These are phyloP conservation scores for Ceratocystiopsis brevicomis DNA, from an alignment of 2,329 filamentous ascomycete species.

Conservation along the genomic window DNA sequence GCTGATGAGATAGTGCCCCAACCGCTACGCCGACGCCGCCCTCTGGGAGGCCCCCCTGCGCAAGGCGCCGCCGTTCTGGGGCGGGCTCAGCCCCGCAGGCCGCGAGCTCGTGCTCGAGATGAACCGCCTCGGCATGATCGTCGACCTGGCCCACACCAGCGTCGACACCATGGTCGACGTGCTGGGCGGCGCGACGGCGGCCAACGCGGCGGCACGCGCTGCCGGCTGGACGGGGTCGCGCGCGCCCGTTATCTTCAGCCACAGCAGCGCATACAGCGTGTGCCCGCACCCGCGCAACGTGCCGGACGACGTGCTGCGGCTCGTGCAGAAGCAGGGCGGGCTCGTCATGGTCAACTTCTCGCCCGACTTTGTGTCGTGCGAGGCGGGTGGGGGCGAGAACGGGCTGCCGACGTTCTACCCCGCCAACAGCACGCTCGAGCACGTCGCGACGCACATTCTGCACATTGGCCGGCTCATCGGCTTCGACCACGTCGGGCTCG, in stretches of 20 bases:
- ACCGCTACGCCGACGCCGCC: conserved; percentile 72
- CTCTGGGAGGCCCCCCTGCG: conserved; percentile 34
- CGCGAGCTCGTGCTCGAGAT: conserved; percentile 60
- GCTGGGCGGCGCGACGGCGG: conserved; percentile 31
- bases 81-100: conserved; percentile 55
- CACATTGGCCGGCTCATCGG: conserved; percentile 72
- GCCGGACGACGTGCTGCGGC: conserved; percentile 59
- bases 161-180: conserved; percentile 74
- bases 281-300: conserved; percentile 87
- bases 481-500: conserved; percentile 72
- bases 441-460: conserved; percentile 63
- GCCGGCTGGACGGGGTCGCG: conserved; percentile 49
- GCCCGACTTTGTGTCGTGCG: conserved; percentile 66
- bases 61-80: conserved; percentile 38
- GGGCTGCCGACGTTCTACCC: conserved; percentile 46
- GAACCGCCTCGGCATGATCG: conserved; percentile 89
- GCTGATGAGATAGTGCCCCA: conserved; percentile 46
- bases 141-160: conserved; percentile 64
- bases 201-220: conserved; percentile 9
- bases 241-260: conserved; percentile 76
- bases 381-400: conserved; percentile 30
- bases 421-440: conserved; percentile 51
- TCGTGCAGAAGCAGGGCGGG: conserved; percentile 54
- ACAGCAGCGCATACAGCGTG: conserved; percentile 62
- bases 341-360: conserved; percentile 86